Evolutionary conservation across 2,329 filamentous ascomycete genomes (phyloP), one percentile per base, ranked within the genome.

Genomic region (Beauveria asiatica): DNA sequence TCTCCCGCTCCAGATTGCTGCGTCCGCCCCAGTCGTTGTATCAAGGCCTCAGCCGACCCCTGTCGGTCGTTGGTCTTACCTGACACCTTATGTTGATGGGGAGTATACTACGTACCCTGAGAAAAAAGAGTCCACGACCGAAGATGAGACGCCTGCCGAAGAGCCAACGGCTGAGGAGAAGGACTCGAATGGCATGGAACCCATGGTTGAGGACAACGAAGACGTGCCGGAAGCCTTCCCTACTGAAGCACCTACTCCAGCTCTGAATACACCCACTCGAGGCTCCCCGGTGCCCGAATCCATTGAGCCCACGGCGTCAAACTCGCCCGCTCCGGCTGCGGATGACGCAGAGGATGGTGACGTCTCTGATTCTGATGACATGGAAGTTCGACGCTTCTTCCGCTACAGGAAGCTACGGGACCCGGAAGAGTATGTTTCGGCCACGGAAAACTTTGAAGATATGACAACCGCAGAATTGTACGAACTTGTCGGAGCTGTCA

Each of bases 321-420:
- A 73, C 61, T 76, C 74, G 1, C 74, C 75, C 19, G 74, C 69
- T 58, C 71, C 72, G 5, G 70, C 57, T 19, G 72, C 65, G 33
- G 74, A 75, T 23, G 74, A 75, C 13, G 66, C 64, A 3, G 73
- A 74, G 16, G 73, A 75, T 10, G 67, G 67, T 33, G 74, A 76
- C 17, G 65, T 70, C 30, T 68, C 70, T 7, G 72, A 74, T 42
- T 69, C 71, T 13, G 71, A 74, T 53, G 73, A 74, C 9, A 62
- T 65, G 6, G 70, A 69, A 33, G 65, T 62, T 21, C 65, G 63
- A 21, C 67, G 68, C 30, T 70, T 67, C 56, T 83, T 75, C 64
- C 67, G 69, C 3, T 84, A 80, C 66, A 75, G 75, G 54, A 80
- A 82, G 67, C 70, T 83, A 8, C 76, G 80, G 33, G 74, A 81